phyloP scores from a whole-genome alignment of 2,329 filamentous ascomycete species.

The Zymoseptoria tritici region DNA sequence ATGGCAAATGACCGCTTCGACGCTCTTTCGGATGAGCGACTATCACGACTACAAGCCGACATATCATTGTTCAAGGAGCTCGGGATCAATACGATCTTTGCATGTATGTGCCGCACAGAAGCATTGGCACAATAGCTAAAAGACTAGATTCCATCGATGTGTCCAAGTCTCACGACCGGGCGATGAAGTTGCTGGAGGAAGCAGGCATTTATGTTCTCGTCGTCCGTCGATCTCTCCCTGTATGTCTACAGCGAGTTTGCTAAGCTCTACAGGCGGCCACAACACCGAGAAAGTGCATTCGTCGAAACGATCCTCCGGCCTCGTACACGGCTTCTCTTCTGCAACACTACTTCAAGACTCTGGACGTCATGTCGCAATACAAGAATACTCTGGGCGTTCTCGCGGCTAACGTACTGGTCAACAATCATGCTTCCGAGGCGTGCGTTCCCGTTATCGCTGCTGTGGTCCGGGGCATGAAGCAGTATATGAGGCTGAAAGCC shows the following conservation, averaged over 20 bases:
- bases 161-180: conserved; percentile 5
- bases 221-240: conserved; percentile 1
- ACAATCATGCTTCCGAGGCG: background rate
- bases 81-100: conserved; percentile 8
- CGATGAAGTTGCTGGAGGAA: conserved; percentile 14
- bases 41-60: conserved; percentile 1
- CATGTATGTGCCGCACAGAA: conserved; percentile 3
- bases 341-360: background rate
- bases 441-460: conserved; percentile 11
- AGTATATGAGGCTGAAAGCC: conserved; percentile 6
- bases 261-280: background rate
- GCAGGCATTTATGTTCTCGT: conserved; percentile 12
- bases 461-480: conserved; percentile 13
- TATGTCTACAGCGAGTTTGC: background rate
- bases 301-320: conserved; percentile 2
- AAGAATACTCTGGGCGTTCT: conserved; percentile 8
- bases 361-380: conserved; percentile 7
- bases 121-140: background rate
- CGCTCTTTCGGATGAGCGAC: conserved; percentile 6
- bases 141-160: conserved; percentile 7
- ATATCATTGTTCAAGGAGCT: conserved; percentile 7
- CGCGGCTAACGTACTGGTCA: conserved; percentile 7
- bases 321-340: conserved; percentile 7
- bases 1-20: background rate
- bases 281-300: conserved; percentile 3